A percentile compares a stretch with the other conserved stretches of the same genome.
Evolutionary conservation across 139 green algal genomes (phyloP).

Genomic region (Ulvella scutata): DNA sequence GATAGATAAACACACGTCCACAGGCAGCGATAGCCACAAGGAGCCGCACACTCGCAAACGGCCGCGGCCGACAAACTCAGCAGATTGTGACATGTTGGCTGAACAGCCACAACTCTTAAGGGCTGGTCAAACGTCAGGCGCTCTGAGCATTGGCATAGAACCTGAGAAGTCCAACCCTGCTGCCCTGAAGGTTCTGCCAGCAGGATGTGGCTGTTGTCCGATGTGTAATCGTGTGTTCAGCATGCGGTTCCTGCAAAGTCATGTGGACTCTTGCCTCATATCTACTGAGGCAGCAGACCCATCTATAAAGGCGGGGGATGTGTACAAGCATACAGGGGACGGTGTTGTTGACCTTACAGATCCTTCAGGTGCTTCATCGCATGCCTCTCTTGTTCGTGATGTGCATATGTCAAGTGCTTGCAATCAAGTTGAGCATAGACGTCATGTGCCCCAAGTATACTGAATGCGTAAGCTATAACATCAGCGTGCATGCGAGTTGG

Average conservation of each 20-base stretch:
- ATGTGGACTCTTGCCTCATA: neutral
- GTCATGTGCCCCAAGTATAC: no score
- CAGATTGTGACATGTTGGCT: neutral
- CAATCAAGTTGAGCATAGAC: neutral
- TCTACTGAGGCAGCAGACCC: neutral
- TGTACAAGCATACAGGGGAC: no score
- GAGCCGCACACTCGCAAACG: no score
- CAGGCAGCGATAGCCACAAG: neutral
- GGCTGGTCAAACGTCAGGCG: neutral
- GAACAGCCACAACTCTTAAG: neutral
- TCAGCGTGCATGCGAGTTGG: no score
- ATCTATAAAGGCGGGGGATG: neutral
- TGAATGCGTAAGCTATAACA: no score
- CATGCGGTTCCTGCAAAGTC: neutral
- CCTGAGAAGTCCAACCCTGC: neutral
- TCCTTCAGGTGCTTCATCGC: neutral
- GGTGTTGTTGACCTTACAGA: neutral
- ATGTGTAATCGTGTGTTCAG: neutral
- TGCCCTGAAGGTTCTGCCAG: neutral
- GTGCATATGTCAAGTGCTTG: neutral
- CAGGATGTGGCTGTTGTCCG: neutral
- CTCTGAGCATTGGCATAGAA: neutral
- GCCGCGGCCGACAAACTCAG: no score
- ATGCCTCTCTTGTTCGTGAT: neutral
- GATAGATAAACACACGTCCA: neutral